Percentiles rank a stretch among this genome's conserved stretches.
Evolutionary conservation across 1,284 basidiomycete genomes (phyloP).

Genomic region (Vanrija pseudolonga): DNA sequence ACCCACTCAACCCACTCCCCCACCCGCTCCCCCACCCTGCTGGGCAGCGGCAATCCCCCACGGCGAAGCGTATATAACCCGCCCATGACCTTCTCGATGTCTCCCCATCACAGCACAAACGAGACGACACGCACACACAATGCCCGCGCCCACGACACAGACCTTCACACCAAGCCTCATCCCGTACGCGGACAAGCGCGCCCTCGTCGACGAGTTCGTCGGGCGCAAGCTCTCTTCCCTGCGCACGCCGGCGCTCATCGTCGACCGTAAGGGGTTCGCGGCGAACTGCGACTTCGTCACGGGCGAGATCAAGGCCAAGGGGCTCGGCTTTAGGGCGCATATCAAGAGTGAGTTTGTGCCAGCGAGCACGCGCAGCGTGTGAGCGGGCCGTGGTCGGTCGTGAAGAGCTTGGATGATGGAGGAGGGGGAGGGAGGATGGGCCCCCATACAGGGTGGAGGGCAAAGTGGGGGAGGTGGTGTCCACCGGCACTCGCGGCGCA

Average conservation of each 20-base stretch:
- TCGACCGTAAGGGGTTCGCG: conserved; percentile 67
- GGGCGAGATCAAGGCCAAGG: conserved; percentile 53
- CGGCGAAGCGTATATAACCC: too few relatives aligned
- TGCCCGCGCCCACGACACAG: conserved; percentile 8
- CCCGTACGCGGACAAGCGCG: conserved; percentile 54
- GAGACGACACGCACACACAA: not conserved
- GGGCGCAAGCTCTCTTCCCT: conserved; percentile 60
- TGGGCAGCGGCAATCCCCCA: too few relatives aligned
- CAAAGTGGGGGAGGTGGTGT: not conserved
- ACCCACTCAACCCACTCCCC: too few relatives aligned
- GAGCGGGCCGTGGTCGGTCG: too few relatives aligned
- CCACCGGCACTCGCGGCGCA: too few relatives aligned
- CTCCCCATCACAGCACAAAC: too few relatives aligned
- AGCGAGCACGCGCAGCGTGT: too few relatives aligned
- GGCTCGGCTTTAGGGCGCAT: conserved; percentile 74
- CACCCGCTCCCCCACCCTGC: too few relatives aligned
- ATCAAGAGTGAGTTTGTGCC: conserved; percentile 84
- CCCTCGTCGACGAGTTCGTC: conserved; percentile 59
- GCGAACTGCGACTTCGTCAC: conserved; percentile 72
- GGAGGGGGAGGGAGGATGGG: not conserved
- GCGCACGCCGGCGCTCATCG: conserved; percentile 71
- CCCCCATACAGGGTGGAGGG: not conserved
- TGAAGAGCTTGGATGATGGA: too few relatives aligned
- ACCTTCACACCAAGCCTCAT: conserved; percentile 32
- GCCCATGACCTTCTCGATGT: too few relatives aligned